Evolutionary conservation across 2,329 filamentous ascomycete species (phyloP).

Genomic region (Tetracladium maxilliforme): DNA sequence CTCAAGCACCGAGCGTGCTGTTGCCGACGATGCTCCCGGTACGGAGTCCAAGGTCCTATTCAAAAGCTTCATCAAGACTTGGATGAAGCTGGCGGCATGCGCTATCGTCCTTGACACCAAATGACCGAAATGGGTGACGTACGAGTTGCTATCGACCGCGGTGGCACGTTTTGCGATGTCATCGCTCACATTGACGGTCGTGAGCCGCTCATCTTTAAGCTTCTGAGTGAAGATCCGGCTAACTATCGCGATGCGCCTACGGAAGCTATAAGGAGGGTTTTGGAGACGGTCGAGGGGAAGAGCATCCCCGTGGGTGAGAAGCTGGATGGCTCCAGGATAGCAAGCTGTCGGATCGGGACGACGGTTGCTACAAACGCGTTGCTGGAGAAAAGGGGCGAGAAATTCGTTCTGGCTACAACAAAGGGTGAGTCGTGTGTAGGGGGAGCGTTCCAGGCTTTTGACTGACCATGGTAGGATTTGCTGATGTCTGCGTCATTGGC

Average conservation of each 20-base stretch:
- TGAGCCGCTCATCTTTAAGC: conserved; percentile 53
- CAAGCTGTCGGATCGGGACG: conserved; percentile 65
- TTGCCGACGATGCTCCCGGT: too few relatives aligned
- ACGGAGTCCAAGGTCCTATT: too few relatives aligned
- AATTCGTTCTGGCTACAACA: conserved; percentile 54
- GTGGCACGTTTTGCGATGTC: conserved; percentile 56
- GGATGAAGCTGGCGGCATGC: too few relatives aligned
- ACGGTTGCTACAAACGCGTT: conserved; percentile 51
- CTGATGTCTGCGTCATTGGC: conserved; percentile 56
- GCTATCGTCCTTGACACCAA: too few relatives aligned
- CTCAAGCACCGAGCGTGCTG: too few relatives aligned
- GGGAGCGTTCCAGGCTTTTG: too few relatives aligned
- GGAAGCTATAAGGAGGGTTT: conserved; percentile 31
- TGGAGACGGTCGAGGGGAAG: neutral
- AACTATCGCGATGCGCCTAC: conserved; percentile 56
- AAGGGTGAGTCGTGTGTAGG: too few relatives aligned
- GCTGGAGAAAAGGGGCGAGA: conserved; percentile 60
- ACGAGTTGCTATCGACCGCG: too few relatives aligned
- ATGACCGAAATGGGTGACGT: too few relatives aligned
- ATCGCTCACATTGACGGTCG: conserved; percentile 29
- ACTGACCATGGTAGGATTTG: conserved; percentile 61
- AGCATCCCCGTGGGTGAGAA: neutral
- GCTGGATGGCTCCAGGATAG: neutral
- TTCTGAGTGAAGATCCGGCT: conserved; percentile 50
- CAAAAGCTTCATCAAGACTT: too few relatives aligned